phyloP scores from a whole-genome alignment of 352 stramenopile species.

The Globisporangium viniferum region DNA sequence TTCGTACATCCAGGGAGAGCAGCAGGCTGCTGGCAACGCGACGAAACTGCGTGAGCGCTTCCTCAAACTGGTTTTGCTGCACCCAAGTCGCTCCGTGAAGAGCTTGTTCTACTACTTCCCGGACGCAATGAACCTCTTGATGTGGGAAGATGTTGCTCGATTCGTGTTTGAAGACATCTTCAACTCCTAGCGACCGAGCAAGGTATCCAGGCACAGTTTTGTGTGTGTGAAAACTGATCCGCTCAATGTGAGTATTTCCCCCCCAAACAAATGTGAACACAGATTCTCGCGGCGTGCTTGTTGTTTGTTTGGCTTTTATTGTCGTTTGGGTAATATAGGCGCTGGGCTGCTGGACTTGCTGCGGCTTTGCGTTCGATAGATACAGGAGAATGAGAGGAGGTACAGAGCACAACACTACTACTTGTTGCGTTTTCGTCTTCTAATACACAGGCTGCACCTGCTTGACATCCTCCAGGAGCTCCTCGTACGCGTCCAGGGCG shows the following conservation, averaged over 20 bases:
- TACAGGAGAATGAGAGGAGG: slow-evolving; percentile 17
- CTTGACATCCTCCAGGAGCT: slow-evolving; percentile 89
- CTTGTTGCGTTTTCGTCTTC: slow-evolving; percentile 22
- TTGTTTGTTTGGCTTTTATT: slow-evolving; percentile 12
- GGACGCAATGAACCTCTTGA: slow-evolving; percentile 24
- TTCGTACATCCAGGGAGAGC: slow-evolving; percentile 51
- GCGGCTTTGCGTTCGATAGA: slow-evolving; percentile 18
- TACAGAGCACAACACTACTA: slow-evolving; percentile 15
- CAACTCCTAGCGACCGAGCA: slow-evolving; percentile 9
- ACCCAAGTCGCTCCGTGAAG: slow-evolving; percentile 73
- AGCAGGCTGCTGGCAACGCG: slow-evolving; percentile 8
- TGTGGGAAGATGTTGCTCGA: slow-evolving; percentile 66
- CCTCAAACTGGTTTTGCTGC: slow-evolving; percentile 67
- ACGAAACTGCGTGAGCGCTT: slow-evolving; percentile 53
- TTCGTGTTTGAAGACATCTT: slow-evolving; percentile 66
- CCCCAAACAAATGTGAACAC: not conserved
- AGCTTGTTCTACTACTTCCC: slow-evolving; percentile 74
- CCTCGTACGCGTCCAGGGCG: slow-evolving; percentile 87
- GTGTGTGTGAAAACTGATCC: not conserved
- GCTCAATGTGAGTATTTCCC: not conserved
- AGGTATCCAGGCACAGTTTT: not conserved
- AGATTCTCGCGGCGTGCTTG: not conserved
- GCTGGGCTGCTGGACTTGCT: slow-evolving; percentile 8
- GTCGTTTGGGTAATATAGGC: slow-evolving; percentile 14
- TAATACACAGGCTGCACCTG: slow-evolving; percentile 86